These are phyloP conservation scores for Ophiostoma angusticollis DNA, from an alignment of 2,329 filamentous ascomycete genomes.

Conservation along the genomic window DNA sequence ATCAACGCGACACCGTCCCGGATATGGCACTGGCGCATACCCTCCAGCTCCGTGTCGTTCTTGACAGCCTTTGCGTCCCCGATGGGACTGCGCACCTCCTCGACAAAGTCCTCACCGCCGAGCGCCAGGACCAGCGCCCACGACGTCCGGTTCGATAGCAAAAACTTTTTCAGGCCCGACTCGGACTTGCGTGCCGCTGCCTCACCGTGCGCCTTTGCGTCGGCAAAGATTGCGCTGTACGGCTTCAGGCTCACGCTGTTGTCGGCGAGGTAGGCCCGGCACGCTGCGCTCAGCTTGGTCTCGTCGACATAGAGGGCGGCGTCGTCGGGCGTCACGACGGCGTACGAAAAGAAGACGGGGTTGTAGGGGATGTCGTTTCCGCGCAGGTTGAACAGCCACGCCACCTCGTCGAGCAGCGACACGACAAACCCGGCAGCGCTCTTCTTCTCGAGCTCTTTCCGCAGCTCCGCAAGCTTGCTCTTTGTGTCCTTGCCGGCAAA, in stretches of 20 bases:
- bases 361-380: constrained; percentile 96
- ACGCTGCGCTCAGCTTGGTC: constrained; percentile 58
- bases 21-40: constrained; percentile 89
- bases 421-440: constrained; percentile 78
- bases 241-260: constrained; percentile 64
- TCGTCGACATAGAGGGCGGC: constrained; percentile 78
- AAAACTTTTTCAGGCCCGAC: constrained; percentile 47
- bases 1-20: constrained; percentile 83
- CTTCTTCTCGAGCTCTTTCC: constrained; percentile 86
- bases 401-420: constrained; percentile 91
- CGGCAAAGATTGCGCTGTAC: constrained; percentile 69
- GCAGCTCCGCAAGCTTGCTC: constrained; percentile 71
- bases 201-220: constrained; percentile 51
- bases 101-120: constrained; percentile 72
- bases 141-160: constrained; percentile 79
- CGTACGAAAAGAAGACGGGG: constrained; percentile 96
- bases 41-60: constrained; percentile 76
- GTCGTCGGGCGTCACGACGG: constrained; percentile 63
- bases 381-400: constrained; percentile 96
- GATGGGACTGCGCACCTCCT: constrained; percentile 77
- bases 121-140: constrained; percentile 84
- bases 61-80: constrained; percentile 90
- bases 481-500: constrained; percentile 73
- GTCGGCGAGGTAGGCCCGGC: constrained; percentile 54
- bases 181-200: constrained; percentile 18